Conservation (phyloP, 2,329 filamentous ascomycete genomes). For the Esteya vermicola region DNA sequence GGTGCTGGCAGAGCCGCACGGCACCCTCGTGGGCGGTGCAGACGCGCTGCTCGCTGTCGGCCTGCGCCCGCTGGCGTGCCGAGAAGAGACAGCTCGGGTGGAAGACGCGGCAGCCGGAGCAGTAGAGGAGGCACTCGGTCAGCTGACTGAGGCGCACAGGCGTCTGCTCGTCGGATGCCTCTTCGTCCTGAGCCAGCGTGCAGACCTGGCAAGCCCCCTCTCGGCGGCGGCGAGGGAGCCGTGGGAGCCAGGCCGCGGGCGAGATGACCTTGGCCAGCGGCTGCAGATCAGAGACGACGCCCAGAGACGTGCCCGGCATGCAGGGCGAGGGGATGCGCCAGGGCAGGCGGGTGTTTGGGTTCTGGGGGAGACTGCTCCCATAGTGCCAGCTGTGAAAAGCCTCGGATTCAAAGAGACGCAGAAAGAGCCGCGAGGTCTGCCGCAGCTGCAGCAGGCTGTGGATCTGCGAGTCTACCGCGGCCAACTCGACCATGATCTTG, state of each 20-base stretch:
- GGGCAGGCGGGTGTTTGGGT: background rate
- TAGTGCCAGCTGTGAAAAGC: too few species aligned
- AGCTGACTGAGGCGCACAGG: background rate
- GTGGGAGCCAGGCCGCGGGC: background rate
- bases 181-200: background rate
- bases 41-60: background rate
- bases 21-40: background rate
- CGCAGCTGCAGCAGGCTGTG: background rate
- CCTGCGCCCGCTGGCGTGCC: background rate
- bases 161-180: background rate
- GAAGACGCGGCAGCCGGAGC: background rate
- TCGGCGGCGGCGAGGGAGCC: background rate
- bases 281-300: too few species aligned
- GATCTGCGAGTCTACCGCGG: background rate
- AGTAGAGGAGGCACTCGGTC: background rate
- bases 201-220: background rate
- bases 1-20: background rate
- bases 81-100: background rate
- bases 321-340: background rate
- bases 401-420: background rate
- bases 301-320: too few species aligned
- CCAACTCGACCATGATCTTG: background rate
- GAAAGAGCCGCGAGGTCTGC: background rate
- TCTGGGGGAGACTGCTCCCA: too few species aligned
- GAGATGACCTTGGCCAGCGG: too few species aligned